Base-by-base conservation (phyloP, 495 filamentous ascomycete species). In the Saxophila tyrrhenica region DNA sequence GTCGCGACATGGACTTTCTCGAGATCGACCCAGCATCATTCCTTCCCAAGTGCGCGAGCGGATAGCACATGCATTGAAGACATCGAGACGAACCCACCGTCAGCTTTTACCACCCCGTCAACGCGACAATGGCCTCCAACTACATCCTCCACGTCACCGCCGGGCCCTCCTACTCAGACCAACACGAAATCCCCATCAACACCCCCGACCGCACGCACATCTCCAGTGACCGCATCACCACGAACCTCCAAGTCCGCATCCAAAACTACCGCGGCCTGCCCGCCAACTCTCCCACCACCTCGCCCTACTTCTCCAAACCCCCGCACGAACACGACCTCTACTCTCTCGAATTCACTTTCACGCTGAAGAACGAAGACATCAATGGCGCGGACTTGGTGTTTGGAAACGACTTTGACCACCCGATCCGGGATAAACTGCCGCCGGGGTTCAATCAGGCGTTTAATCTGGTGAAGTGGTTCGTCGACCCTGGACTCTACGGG, bases 321-420 rank as follows among this genome's bases (percentile, higher is more conserved):
- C 68, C 73, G 19, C 89, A 94, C 67, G 74, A 71, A 42, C 68
- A 75, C 22, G 89, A 96, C 67, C 81, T 83, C 58, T 96, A 96
- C 71, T 82, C 77, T 62, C 85, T 97, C 60, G 76, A 77, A 25
- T 84, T 94, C 65, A 72, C 76, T 17, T 85, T 96, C 64, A 75
- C 76, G 5, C 87, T 83, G 45, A 83, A 85, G 59, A 35, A 35
- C 29, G 65, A 70, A 39, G 71, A 71, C 48, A 81, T 95, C 24
- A 73, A 75, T 7, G 88, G 80, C 41, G 69, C 79, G 21, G 84
- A 88, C 51, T 76, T 96, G 1, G 75, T 95, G 32, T 95, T 89
- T 54, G 91, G 91, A 17, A 96, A 96, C 66, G 86, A 95, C 69
- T 95, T 96, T 56, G 87, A 92, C 60, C 78, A 82, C 23, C 86